phyloP scores from a whole-genome alignment of 2,329 filamentous ascomycete genomes.

The Pseudogymnoascus sp. region DNA sequence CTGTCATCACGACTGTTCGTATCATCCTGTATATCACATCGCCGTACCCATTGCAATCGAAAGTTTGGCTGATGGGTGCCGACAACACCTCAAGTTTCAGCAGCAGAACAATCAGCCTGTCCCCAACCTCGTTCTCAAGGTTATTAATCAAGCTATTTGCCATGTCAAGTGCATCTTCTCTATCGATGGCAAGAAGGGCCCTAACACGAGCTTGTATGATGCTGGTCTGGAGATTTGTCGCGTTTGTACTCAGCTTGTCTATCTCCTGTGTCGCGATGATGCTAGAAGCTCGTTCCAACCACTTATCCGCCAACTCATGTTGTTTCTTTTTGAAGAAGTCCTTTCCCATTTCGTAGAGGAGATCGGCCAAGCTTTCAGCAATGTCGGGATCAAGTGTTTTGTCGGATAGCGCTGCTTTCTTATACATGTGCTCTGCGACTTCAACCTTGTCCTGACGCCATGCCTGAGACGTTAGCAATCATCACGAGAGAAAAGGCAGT shows the following conservation, averaged over 20 bases:
- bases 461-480: constrained; percentile 41
- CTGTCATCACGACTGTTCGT: constrained; percentile 48
- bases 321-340: constrained; percentile 45
- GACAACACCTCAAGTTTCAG: constrained; percentile 61
- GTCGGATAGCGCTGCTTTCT: constrained; percentile 42
- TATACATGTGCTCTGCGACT: constrained; percentile 70
- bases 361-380: constrained; percentile 56
- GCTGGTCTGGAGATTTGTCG: constrained; percentile 55
- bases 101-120: constrained; percentile 57
- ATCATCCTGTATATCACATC: constrained; percentile 55
- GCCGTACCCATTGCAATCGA: constrained; percentile 41
- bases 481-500: constrained; percentile 3
- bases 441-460: constrained; percentile 68
- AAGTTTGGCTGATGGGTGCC: constrained; percentile 36
- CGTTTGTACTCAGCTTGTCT: constrained; percentile 49
- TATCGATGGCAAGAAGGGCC: constrained; percentile 41
- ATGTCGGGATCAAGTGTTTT: constrained; percentile 38
- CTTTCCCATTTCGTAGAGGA: constrained; percentile 66
- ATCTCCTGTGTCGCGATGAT: constrained; percentile 48
- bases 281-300: constrained; percentile 63
- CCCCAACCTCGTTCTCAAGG: constrained; percentile 51
- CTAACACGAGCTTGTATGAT: constrained; percentile 58
- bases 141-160: constrained; percentile 50
- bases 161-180: constrained; percentile 37
- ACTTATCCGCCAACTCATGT: constrained; percentile 51